Conservation (phyloP, 176 grass and related monocot genomes). For the Chloris gayana region DNA sequence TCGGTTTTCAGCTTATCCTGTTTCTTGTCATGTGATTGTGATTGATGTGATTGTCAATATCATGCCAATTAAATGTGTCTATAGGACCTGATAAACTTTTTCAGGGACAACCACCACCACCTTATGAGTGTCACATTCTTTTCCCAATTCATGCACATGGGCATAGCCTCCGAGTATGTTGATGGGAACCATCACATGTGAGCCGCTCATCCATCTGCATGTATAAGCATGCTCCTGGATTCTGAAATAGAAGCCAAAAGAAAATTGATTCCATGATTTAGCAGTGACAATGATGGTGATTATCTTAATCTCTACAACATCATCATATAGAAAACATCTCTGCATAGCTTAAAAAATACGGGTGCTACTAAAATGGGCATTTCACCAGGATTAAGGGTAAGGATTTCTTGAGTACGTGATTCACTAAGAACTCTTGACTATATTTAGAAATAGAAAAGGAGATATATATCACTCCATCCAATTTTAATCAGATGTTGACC, state of each 20-base stretch:
- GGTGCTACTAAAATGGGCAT: not conserved
- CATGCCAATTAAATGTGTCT: constrained; percentile 20
- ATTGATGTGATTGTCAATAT: constrained; percentile 37
- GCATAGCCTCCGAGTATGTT: constrained; percentile 84
- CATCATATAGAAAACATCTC: not conserved
- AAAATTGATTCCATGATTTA: constrained; percentile 14
- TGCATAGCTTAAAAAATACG: not conserved
- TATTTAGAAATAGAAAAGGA: not conserved
- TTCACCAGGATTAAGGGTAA: not conserved
- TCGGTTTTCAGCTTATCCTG: constrained; percentile 3
- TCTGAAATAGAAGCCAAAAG: constrained; percentile 60
- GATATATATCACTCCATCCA: too few relatives aligned
- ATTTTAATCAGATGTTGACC: too few relatives aligned
- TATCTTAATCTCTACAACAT: not conserved
- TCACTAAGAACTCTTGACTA: not conserved
- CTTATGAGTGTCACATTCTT: not conserved
- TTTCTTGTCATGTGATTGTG: constrained; percentile 18
- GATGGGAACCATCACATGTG: constrained; percentile 82
- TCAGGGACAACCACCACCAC: constrained; percentile 19
- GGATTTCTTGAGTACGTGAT: constrained; percentile 4
- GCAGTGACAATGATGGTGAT: not conserved
- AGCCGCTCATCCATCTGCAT: constrained; percentile 79
- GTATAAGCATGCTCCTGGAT: constrained; percentile 83
- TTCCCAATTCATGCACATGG: constrained; percentile 70
- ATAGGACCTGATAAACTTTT: constrained; percentile 1